Base-by-base conservation (phyloP, 2,329 filamentous ascomycete genomes). In the Blastomyces silverae region DNA sequence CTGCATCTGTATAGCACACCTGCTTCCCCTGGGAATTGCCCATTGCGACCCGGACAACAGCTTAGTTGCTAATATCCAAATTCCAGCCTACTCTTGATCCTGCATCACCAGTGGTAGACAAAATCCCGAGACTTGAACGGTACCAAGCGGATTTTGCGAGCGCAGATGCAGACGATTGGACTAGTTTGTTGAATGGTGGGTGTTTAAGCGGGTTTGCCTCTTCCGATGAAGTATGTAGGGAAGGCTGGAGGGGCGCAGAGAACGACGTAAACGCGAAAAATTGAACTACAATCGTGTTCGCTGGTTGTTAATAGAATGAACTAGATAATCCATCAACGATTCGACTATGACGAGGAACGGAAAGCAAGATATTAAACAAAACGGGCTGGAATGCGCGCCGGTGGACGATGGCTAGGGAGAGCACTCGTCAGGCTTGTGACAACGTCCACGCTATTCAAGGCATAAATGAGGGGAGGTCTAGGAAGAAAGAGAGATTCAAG, bases 21-120 rank as follows among this genome's bases (percentile, higher is more conserved):
- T 90, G 91, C 79, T 97, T 97, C 79, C 92, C 92, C 79, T 93
- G 92, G 76, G 88, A 89, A 81, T 97, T 97, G 77, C 93, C 93
- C 93, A 97, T 97, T 74, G 69, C 66, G 71, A 69, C 57, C 53
- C 63, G 67, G 48, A 61, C 60, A 60, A 60, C 50, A 34, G 11
- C 6, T 28, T 37, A 61, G 66, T 67, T 64, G 58, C 22, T 63
- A 46, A 52, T 58, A 61, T 64, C 22, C 61, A 31, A 37, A 66
- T 28, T 62, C 34, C 28, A 34, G 25, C n/a, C 17, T 46, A 61
- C 20, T 22, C 17, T 52, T 53, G n/a, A 52, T 44, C 42, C 52
- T 22, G 22, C 65, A 66, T 65, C 39, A 53, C 63, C 31, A 13
- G 22, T 5, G 34, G n/a, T n/a, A 58, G 5, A 8, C n/a, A 22